phyloP scores from a whole-genome alignment of 345 rosid genomes.

The Brassica incana region DNA sequence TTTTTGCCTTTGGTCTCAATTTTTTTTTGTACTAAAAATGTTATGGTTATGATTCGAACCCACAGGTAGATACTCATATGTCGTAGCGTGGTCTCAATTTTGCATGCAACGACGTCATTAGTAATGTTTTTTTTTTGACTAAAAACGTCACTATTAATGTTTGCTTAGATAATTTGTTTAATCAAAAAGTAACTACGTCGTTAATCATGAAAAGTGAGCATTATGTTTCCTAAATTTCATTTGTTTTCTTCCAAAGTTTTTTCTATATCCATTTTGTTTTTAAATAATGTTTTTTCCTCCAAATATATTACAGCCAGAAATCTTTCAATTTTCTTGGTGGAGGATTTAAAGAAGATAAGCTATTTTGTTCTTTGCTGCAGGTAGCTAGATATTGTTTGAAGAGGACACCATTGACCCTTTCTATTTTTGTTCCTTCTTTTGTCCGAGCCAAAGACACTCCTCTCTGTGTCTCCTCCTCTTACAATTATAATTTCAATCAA shows the following conservation, averaged over 20 bases:
- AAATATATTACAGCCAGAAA: background rate
- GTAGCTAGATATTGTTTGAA: conserved; percentile 35
- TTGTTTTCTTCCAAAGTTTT: background rate
- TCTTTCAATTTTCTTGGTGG: conserved; percentile 6
- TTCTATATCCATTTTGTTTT: background rate
- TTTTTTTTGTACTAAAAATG: too few relatives aligned
- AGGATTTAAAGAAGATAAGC: conserved; percentile 20
- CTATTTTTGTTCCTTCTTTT: conserved; percentile 42
- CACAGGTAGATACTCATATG: too few relatives aligned
- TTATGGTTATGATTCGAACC: too few relatives aligned
- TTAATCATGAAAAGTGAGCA: background rate
- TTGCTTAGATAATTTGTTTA: background rate
- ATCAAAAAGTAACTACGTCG: background rate
- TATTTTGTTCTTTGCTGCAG: conserved; percentile 27
- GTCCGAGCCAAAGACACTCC: conserved; percentile 31
- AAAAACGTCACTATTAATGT: background rate
- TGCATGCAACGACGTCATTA: background rate
- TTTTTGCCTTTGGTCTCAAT: too few relatives aligned
- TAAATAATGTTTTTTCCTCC: too few relatives aligned
- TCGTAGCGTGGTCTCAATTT: background rate
- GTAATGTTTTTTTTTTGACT: background rate
- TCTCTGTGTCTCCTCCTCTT: conserved; percentile 34
- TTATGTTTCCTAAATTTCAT: background rate
- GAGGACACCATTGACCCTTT: conserved; percentile 39
- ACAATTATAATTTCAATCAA: conserved; percentile 31